Evolutionary conservation across 495 filamentous ascomycete species (phyloP).

Genomic region (Delitschia confertaspora): DNA sequence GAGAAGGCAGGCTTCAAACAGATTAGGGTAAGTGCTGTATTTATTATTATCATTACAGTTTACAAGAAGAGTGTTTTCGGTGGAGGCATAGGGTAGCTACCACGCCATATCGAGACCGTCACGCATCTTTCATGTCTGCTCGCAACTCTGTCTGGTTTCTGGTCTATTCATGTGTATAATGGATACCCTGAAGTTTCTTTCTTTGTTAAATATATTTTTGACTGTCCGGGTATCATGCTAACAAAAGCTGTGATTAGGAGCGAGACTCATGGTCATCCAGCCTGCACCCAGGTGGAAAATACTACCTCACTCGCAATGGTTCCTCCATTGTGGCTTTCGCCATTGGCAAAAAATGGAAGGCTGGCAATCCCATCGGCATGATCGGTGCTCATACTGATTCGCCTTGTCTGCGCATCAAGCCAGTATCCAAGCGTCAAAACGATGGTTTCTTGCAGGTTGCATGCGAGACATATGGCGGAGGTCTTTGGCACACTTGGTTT

Average conservation of each 20-base stretch:
- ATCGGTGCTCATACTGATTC: conserved; percentile 97
- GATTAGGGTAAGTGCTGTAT: conserved; percentile 51
- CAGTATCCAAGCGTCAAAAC: conserved; percentile 75
- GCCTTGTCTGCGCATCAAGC: conserved; percentile 81
- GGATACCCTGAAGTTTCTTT: too few relatives aligned
- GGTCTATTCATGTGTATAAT: too few relatives aligned
- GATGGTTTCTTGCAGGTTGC: conserved; percentile 94
- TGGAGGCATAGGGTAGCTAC: too few relatives aligned
- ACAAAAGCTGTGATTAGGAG: conserved; percentile 45
- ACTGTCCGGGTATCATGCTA: not conserved
- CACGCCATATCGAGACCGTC: too few relatives aligned
- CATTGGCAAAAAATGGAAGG: conserved; percentile 84
- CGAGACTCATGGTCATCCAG: conserved; percentile 76
- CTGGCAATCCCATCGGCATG: conserved; percentile 90
- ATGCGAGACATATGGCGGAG: conserved; percentile 93
- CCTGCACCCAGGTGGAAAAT: conserved; percentile 82
- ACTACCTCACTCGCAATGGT: conserved; percentile 89
- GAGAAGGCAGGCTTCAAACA: conserved; percentile 73
- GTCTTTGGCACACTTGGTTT: conserved; percentile 80
- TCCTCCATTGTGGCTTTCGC: conserved; percentile 93
- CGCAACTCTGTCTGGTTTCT: too few relatives aligned
- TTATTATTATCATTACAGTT: too few relatives aligned
- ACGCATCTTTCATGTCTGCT: too few relatives aligned
- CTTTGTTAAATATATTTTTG: not conserved
- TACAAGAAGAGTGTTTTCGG: too few relatives aligned